These are phyloP conservation scores for Mycena haematopus DNA, from an alignment of 768 basidiomycete species.

Conservation along the genomic window DNA sequence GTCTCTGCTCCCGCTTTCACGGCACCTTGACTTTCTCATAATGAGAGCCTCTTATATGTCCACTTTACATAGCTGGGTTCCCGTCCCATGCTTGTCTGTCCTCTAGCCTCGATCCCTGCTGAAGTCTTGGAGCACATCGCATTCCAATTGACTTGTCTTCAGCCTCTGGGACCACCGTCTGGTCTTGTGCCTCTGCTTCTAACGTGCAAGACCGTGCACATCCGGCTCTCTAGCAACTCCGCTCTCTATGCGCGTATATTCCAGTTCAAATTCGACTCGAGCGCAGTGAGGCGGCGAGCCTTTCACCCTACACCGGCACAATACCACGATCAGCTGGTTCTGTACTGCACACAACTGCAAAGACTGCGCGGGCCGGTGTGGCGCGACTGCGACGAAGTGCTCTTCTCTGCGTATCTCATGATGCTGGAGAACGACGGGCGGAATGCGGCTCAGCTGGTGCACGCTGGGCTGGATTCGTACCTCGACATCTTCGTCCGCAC, in stretches of 20 bases:
- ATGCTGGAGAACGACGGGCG: constrained; percentile 72
- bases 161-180: constrained; percentile 53
- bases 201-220: constrained; percentile 48
- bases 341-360: constrained; percentile 47
- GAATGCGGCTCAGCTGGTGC: constrained; percentile 63
- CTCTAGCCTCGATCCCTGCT: constrained; percentile 42
- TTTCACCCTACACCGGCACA: constrained; percentile 44
- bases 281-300: constrained; percentile 56
- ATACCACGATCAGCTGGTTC: constrained; percentile 42
- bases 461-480: constrained; percentile 54
- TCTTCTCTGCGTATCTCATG: constrained; percentile 61
- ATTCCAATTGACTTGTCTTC: constrained; percentile 49
- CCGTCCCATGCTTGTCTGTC: constrained; percentile 12
- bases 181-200: constrained; percentile 55
- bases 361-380: constrained; percentile 43
- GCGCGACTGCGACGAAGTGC: constrained; percentile 41
- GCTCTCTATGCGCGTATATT: constrained; percentile 63
- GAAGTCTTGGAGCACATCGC: constrained; percentile 60
- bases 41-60: constrained; percentile 16
- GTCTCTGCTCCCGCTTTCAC: constrained; percentile 10
- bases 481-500: constrained; percentile 51
- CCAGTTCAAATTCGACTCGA: constrained; percentile 59
- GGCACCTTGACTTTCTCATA: constrained; percentile 25
- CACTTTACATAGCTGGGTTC: constrained; percentile 16
- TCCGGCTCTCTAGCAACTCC: constrained; percentile 40